These are phyloP conservation scores for Mimosa pudica DNA, from an alignment of 306 rosid species.

Conservation along the genomic window DNA sequence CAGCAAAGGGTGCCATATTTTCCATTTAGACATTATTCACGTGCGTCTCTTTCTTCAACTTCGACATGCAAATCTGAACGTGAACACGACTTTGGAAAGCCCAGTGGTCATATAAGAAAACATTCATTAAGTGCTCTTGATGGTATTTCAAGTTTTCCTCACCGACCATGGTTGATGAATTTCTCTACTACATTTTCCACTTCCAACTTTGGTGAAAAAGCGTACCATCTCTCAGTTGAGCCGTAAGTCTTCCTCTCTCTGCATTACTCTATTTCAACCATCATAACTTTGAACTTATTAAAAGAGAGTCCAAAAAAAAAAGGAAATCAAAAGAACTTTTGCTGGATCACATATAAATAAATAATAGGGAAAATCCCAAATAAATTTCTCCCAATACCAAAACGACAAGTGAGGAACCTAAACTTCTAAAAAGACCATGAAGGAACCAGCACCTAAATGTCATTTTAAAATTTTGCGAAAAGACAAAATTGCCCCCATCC, in stretches of 20 bases:
- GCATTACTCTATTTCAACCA: background rate
- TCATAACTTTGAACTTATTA: background rate
- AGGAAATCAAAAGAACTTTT: too few species aligned
- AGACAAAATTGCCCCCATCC: too few species aligned
- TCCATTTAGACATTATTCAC: constrained; percentile 38
- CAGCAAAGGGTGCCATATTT: constrained; percentile 43
- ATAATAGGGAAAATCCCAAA: background rate
- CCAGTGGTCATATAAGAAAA: constrained; percentile 48
- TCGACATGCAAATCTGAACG: constrained; percentile 61
- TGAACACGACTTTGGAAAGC: constrained; percentile 56
- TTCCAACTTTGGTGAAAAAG: constrained; percentile 58
- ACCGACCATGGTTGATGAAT: constrained; percentile 48
- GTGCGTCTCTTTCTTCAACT: constrained; percentile 42
- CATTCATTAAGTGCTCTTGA: constrained; percentile 37
- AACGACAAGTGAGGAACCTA: too few species aligned
- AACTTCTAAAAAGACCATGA: too few species aligned
- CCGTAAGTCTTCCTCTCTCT: constrained; percentile 48
- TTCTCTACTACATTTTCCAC: constrained; percentile 37
- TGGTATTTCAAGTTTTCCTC: constrained; percentile 34
- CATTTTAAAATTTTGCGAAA: too few species aligned
- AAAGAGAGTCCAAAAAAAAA: background rate
- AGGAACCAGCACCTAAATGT: too few species aligned
- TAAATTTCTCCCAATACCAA: too few species aligned
- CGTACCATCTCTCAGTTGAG: constrained; percentile 63
- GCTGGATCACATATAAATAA: background rate